Percentiles rank a stretch among this genome's conserved stretches.
phyloP scores from a whole-genome alignment of 2,329 filamentous ascomycete genomes.

The Exophiala calicioides region DNA sequence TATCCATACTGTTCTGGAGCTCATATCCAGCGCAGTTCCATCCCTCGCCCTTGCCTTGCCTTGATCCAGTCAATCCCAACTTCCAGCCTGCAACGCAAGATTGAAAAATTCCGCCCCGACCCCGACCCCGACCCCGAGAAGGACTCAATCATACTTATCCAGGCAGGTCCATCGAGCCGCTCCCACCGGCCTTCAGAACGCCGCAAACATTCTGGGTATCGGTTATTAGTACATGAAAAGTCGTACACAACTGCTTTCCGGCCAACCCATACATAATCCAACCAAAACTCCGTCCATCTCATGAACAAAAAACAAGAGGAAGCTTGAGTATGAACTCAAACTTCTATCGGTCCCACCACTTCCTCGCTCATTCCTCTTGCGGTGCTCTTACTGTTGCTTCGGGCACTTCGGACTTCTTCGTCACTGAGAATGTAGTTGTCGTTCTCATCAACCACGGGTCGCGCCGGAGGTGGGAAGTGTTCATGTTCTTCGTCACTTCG shows the following conservation, averaged over 20 bases:
- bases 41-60: too few relatives aligned
- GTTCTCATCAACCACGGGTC: slow-evolving; percentile 42
- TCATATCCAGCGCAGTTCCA: too few relatives aligned
- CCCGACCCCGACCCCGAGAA: too few relatives aligned
- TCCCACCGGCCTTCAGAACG: slow-evolving; percentile 25
- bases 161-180: slow-evolving; percentile 19
- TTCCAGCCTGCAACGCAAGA: too few relatives aligned
- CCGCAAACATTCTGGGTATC: slow-evolving; percentile 27
- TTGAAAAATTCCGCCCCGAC: too few relatives aligned
- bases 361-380: slow-evolving; percentile 57
- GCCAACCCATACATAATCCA: neutral
- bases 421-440: slow-evolving; percentile 49
- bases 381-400: slow-evolving; percentile 43
- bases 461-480: slow-evolving; percentile 29
- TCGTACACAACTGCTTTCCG: too few relatives aligned
- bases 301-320: slow-evolving; percentile 1
- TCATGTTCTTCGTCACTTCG: slow-evolving; percentile 32
- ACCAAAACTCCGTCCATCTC: slow-evolving; percentile 1
- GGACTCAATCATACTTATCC: too few relatives aligned
- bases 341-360: slow-evolving; percentile 55
- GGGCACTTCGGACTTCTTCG: slow-evolving; percentile 42
- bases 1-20: too few relatives aligned
- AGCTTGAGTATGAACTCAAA: slow-evolving; percentile 35
- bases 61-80: too few relatives aligned
- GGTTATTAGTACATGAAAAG: slow-evolving; percentile 22